A percentile compares a stretch with the other conserved stretches of the same genome.
phyloP scores from a whole-genome alignment of 495 filamentous ascomycete species.

The Trichodelitschia bisporula region DNA sequence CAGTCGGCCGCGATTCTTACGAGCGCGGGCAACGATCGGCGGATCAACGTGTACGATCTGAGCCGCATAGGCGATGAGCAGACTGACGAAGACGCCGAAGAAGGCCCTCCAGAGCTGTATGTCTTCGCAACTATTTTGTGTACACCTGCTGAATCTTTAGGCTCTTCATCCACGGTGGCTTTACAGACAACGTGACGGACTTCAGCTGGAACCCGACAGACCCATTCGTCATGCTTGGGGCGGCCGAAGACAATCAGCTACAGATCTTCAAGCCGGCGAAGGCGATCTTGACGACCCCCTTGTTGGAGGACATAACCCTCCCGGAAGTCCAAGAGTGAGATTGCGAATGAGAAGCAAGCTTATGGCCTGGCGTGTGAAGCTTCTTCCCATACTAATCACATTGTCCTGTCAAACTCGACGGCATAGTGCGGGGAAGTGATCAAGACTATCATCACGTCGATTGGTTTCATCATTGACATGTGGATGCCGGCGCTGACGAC shows the following conservation, averaged over 20 bases:
- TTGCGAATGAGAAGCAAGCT: no score
- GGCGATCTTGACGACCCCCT: constrained; percentile 67
- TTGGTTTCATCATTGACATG: no score
- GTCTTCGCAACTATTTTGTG: constrained; percentile 14
- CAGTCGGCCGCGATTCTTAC: constrained; percentile 68
- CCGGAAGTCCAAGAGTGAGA: no score
- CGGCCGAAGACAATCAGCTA: constrained; percentile 89
- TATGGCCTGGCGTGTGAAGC: no score
- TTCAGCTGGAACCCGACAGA: constrained; percentile 95
- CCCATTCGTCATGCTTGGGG: constrained; percentile 82
- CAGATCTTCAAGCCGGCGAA: constrained; percentile 93
- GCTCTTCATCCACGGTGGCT: constrained; percentile 91
- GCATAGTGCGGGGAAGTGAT: no score
- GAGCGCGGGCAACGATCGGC: constrained; percentile 72
- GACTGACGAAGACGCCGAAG: constrained; percentile 81
- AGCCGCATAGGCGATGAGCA: constrained; percentile 83
- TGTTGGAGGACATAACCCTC: no score
- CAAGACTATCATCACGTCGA: no score
- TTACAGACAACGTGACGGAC: constrained; percentile 87
- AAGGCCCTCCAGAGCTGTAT: constrained; percentile 86
- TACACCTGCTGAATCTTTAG: no score
- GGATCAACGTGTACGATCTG: constrained; percentile 92
- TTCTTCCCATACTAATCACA: no score
- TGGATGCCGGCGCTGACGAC: no score
- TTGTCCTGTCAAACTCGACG: no score